Evolutionary conservation across 495 filamentous ascomycete genomes (phyloP).

Genomic region (Astrocystis sublimbata): DNA sequence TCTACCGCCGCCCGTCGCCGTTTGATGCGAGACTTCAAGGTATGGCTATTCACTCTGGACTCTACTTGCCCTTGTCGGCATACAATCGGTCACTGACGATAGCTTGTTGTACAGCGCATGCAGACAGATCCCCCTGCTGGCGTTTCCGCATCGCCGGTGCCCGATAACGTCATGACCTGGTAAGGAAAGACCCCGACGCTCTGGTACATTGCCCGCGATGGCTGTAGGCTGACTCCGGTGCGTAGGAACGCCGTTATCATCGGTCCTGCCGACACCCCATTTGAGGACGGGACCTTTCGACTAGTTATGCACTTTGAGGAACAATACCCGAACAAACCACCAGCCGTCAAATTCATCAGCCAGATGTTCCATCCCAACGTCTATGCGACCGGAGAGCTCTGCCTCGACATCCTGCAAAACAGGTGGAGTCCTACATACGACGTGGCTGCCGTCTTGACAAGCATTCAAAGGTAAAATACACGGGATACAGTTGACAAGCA

Average conservation of each 20-base stretch:
- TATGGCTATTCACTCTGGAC: conserved; percentile 42
- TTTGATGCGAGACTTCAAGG: conserved; percentile 98
- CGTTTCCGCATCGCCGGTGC: conserved; percentile 93
- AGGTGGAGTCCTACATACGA: conserved; percentile 99
- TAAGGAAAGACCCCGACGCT: conserved; percentile 43
- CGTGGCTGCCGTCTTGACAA: conserved; percentile 94
- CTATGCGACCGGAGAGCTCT: conserved; percentile 94
- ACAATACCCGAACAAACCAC: conserved; percentile 97
- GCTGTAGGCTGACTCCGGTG: conserved; percentile 19
- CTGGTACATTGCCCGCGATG: neutral
- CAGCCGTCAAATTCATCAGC: conserved; percentile 96
- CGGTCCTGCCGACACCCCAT: conserved; percentile 94
- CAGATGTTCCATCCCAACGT: conserved; percentile 99
- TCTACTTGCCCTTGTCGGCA: neutral
- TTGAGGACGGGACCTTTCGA: conserved; percentile 97
- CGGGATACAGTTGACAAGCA: neutral
- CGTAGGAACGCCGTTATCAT: conserved; percentile 98
- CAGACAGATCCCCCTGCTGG: conserved; percentile 98
- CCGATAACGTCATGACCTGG: conserved; percentile 99
- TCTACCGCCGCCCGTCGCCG: conserved; percentile 92
- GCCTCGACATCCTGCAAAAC: conserved; percentile 96
- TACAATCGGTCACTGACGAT: conserved; percentile 10
- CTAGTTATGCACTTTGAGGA: conserved; percentile 99
- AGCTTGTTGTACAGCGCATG: conserved; percentile 74
- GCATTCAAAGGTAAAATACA: conserved; percentile 96